A percentile compares a stretch with the other conserved stretches of the same genome.
Evolutionary conservation across 352 stramenopile species (phyloP).

Genomic region (Pythium brachiatum): DNA sequence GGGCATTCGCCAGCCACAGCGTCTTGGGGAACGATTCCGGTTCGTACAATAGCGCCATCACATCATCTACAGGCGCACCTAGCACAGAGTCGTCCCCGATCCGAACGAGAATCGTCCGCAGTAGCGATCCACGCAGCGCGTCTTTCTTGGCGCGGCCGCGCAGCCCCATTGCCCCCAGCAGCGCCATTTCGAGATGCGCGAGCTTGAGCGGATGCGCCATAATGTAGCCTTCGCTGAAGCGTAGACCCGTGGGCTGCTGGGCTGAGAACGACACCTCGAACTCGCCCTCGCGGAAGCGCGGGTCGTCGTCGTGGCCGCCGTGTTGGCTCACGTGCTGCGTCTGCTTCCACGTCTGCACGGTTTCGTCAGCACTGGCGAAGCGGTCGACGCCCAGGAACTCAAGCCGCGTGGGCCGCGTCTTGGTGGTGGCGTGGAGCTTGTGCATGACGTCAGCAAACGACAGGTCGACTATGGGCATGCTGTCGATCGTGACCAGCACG

Average conservation of each 20-base stretch:
- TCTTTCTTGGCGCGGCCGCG: neutral
- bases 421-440: constrained; percentile 18
- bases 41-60: constrained; percentile 31
- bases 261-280: constrained; percentile 36
- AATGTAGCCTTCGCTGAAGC: constrained; percentile 35
- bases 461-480: constrained; percentile 11
- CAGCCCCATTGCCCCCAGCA: constrained; percentile 7
- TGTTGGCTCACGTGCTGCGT: constrained; percentile 8
- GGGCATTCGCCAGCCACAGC: constrained; percentile 30
- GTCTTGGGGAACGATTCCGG: constrained; percentile 30
- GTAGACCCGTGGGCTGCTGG: constrained; percentile 34
- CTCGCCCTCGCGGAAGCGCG: constrained; percentile 30
- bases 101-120: constrained; percentile 27
- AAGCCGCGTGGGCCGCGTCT: constrained; percentile 25
- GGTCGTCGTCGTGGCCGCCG: constrained; percentile 6
- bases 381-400: constrained; percentile 32
- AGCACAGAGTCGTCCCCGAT: constrained; percentile 34
- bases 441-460: constrained; percentile 32
- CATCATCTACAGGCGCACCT: constrained; percentile 29
- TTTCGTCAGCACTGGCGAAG: constrained; percentile 19
- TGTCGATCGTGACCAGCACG: constrained; percentile 35
- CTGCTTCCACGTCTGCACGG: constrained; percentile 27
- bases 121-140: constrained; percentile 1
- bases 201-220: constrained; percentile 36
- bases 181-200: constrained; percentile 22